A percentile compares a stretch with the other conserved stretches of the same genome.
Conservation (phyloP, 192 early-diverging fungal species). For the Gaertneriomyces semiglobifer region DNA sequence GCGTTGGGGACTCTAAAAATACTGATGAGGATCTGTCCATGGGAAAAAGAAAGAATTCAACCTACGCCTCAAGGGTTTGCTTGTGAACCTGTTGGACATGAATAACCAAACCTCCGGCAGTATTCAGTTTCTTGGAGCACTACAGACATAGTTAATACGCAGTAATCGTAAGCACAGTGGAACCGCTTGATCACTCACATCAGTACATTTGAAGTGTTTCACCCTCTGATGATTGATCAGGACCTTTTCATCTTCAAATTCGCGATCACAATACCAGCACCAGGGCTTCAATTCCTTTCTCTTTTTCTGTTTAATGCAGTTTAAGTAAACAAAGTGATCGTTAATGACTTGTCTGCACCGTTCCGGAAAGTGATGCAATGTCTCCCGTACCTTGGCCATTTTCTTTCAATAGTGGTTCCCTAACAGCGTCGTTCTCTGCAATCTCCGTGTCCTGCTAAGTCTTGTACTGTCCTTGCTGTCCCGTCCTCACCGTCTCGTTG, state of each 20-base stretch:
- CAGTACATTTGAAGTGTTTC: conserved; percentile 89
- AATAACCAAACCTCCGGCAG: conserved; percentile 84
- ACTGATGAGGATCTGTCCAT: background rate
- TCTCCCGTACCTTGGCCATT: too few relatives aligned
- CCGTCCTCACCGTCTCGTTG: too few relatives aligned
- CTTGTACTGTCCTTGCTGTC: too few relatives aligned
- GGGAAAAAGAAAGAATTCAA: background rate
- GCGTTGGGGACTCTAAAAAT: conserved; percentile 76
- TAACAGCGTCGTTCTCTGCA: too few relatives aligned
- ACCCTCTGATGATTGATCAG: conserved; percentile 90
- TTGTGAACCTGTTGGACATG: conserved; percentile 94
- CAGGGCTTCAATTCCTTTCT: conserved; percentile 49
- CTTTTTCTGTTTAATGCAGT: conserved; percentile 40
- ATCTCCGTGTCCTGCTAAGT: too few relatives aligned
- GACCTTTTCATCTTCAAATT: conserved; percentile 94
- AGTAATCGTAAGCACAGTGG: too few relatives aligned
- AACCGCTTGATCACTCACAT: too few relatives aligned
- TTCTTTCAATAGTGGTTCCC: too few relatives aligned
- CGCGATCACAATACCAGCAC: conserved; percentile 88
- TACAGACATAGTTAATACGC: background rate
- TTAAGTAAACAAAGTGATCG: too few relatives aligned
- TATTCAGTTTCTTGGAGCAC: conserved; percentile 82
- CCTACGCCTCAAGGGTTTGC: conserved; percentile 70
- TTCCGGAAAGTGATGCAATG: too few relatives aligned
- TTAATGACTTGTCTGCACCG: too few relatives aligned